These are phyloP conservation scores for Cryptosporidium viatorum DNA, from an alignment of 169 alveolate species.

Conservation along the genomic window DNA sequence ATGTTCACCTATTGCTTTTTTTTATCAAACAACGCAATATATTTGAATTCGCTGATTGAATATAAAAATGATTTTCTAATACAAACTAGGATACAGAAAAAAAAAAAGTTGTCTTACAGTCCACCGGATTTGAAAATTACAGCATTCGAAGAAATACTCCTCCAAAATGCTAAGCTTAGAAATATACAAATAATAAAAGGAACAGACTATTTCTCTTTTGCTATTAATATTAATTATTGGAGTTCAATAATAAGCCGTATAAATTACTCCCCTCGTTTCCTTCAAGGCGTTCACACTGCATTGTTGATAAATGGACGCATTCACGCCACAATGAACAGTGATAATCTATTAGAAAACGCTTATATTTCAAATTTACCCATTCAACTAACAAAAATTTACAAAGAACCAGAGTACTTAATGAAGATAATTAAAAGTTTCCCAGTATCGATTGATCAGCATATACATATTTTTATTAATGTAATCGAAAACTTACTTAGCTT, in stretches of 20 bases:
- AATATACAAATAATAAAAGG: neutral
- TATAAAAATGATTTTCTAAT: neutral
- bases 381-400: neutral
- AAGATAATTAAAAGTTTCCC: neutral
- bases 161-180: conserved; percentile 22
- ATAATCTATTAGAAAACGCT: neutral
- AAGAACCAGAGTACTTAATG: conserved; percentile 21
- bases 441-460: neutral
- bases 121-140: neutral
- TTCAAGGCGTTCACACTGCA: conserved; percentile 28
- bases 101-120: neutral
- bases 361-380: neutral
- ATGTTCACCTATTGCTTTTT: conserved; percentile 14
- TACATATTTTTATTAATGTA: neutral
- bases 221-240: conserved; percentile 16
- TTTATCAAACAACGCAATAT: neutral
- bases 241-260: conserved; percentile 16
- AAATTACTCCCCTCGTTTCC: conserved; percentile 19
- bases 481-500: conserved; percentile 1
- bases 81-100: neutral
- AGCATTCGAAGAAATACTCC: conserved; percentile 9
- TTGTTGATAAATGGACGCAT: neutral
- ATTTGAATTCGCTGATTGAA: neutral
- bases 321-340: neutral
- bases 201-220: neutral